Evolutionary conservation across 352 stramenopile species (phyloP).

Genomic region (Globisporangium cylindrosporum): DNA sequence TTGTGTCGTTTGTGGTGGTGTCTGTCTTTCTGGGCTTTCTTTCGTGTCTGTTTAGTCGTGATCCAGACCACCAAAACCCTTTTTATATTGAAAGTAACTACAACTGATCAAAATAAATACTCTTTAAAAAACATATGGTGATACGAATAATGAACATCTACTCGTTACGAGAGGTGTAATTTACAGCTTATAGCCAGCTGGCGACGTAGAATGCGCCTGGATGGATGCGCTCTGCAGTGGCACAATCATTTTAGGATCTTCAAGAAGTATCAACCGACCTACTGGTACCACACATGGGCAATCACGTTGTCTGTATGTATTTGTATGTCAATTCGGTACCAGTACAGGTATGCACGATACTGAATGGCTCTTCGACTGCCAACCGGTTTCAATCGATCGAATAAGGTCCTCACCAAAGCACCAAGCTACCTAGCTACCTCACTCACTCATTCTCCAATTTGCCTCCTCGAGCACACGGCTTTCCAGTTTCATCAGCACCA

Average conservation of each 20-base stretch:
- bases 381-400: neutral
- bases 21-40: neutral
- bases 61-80: neutral
- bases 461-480: neutral
- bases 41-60: neutral
- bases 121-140: too few relatives aligned
- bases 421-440: neutral
- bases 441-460: slow-evolving; percentile 1
- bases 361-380: slow-evolving; percentile 3
- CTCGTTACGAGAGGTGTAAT: neutral
- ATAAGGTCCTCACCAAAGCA: neutral
- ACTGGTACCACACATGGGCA: neutral
- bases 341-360: neutral
- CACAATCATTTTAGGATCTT: slow-evolving; percentile 1
- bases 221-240: neutral
- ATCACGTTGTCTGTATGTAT: neutral
- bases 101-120: too few relatives aligned
- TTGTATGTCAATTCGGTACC: neutral
- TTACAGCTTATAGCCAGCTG: neutral
- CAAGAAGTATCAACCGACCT: neutral
- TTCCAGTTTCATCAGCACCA: neutral
- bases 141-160: neutral
- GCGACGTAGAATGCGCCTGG: neutral
- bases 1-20: slow-evolving; percentile 1
- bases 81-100: neutral